Evolutionary conservation across 2,329 filamentous ascomycete genomes (phyloP).

Genomic region (Orbilia javanica): DNA sequence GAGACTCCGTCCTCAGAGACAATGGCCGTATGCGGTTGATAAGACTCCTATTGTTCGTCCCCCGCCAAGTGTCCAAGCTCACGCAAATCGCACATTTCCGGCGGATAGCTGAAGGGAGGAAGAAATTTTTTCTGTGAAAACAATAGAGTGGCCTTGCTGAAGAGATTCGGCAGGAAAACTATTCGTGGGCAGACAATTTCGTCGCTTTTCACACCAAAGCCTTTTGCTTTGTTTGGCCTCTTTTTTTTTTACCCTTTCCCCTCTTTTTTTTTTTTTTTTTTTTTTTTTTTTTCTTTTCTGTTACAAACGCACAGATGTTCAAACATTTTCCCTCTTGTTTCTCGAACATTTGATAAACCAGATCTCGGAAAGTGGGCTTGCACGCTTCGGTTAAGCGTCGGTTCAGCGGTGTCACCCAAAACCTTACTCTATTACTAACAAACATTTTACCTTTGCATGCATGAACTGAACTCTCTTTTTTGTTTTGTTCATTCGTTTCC

Average conservation of each 20-base stretch:
- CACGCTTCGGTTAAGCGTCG: constrained; percentile 22
- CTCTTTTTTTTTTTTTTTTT: background rate
- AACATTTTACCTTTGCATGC: constrained; percentile 8
- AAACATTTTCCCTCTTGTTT: constrained; percentile 27
- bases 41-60: constrained; percentile 42
- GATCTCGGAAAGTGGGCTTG: constrained; percentile 5
- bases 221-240: constrained; percentile 6
- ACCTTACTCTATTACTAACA: constrained; percentile 17
- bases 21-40: constrained; percentile 49
- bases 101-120: constrained; percentile 36
- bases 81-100: constrained; percentile 53
- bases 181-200: constrained; percentile 9
- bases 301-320: constrained; percentile 45
- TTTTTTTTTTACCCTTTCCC: constrained; percentile 6
- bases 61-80: constrained; percentile 53
- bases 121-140: constrained; percentile 6
- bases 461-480: constrained; percentile 2
- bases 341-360: constrained; percentile 11
- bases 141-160: constrained; percentile 19
- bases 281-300: constrained; percentile 31
- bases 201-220: background rate
- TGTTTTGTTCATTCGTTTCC: background rate
- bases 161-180: constrained; percentile 11
- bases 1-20: constrained; percentile 27
- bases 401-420: constrained; percentile 20